phyloP scores from a whole-genome alignment of 78 protist species.

The Chrysochromulina tobinii region DNA sequence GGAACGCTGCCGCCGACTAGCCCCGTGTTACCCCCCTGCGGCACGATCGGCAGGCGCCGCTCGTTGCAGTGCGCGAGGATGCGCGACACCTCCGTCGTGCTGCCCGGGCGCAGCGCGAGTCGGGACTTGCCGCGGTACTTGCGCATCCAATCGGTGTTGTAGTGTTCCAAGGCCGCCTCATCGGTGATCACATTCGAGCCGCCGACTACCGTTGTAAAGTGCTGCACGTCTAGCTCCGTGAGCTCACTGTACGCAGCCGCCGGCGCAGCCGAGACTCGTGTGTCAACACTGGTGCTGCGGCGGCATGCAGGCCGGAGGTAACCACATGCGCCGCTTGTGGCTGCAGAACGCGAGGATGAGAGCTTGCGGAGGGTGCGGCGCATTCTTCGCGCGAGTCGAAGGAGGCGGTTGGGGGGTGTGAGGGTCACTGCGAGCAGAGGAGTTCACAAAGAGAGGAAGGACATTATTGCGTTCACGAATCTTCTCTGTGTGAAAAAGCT shows the following conservation, averaged over 20 bases:
- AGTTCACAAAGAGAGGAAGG: too few species aligned
- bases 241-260: background rate
- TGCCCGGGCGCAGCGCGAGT: conserved; percentile 51
- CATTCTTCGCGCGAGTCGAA: too few species aligned
- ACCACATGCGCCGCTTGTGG: too few species aligned
- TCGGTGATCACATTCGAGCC: background rate
- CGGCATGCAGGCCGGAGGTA: too few species aligned
- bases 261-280: too few species aligned
- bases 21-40: conserved; percentile 98
- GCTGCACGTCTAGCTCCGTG: background rate
- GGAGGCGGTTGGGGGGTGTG: too few species aligned
- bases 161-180: background rate
- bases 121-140: conserved; percentile 42
- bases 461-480: too few species aligned
- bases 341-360: too few species aligned
- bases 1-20: conserved; percentile 90
- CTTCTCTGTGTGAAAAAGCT: too few species aligned
- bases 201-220: background rate
- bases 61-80: conserved; percentile 68
- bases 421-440: too few species aligned
- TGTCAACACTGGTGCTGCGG: too few species aligned
- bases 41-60: conserved; percentile 74
- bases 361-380: too few species aligned
- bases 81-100: conserved; percentile 56
- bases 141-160: conserved; percentile 63